These are phyloP conservation scores for Beauveria sp. DNA, from an alignment of 2,329 filamentous ascomycete genomes.

Conservation along the genomic window DNA sequence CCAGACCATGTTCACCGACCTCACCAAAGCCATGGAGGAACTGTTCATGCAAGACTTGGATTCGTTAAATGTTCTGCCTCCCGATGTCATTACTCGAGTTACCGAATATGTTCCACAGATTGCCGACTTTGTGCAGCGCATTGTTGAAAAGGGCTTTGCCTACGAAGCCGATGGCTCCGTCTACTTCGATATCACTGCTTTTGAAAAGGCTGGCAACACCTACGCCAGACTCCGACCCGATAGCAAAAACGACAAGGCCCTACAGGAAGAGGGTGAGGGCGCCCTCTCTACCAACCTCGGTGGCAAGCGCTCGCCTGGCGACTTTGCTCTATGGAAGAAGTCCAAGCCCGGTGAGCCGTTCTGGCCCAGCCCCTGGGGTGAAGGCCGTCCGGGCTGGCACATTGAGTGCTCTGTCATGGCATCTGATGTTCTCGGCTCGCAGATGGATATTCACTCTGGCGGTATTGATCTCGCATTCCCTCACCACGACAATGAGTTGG, in stretches of 20 bases:
- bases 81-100: constrained; percentile 79
- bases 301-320: constrained; percentile 66
- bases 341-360: constrained; percentile 86
- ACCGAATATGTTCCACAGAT: constrained; percentile 89
- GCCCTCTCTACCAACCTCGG: constrained; percentile 57
- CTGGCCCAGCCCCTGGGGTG: constrained; percentile 83
- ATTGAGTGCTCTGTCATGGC: constrained; percentile 98
- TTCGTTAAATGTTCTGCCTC: constrained; percentile 73
- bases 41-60: constrained; percentile 85
- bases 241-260: constrained; percentile 72
- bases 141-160: constrained; percentile 78
- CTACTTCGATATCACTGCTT: constrained; percentile 85
- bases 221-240: constrained; percentile 83
- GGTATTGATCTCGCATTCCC: constrained; percentile 88
- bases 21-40: constrained; percentile 80
- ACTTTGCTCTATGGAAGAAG: constrained; percentile 92
- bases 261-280: constrained; percentile 86
- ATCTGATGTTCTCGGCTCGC: constrained; percentile 72
- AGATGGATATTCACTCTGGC: constrained; percentile 89
- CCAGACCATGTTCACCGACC: constrained; percentile 71
- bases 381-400: constrained; percentile 87
- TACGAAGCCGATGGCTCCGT: constrained; percentile 80
- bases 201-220: constrained; percentile 74
- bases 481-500: constrained; percentile 88
- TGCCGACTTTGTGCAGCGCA: constrained; percentile 72